A percentile compares a stretch with the other conserved stretches of the same genome.
Evolutionary conservation across 1,284 basidiomycete species (phyloP).

Genomic region (Cryptococcus maquisensis): DNA sequence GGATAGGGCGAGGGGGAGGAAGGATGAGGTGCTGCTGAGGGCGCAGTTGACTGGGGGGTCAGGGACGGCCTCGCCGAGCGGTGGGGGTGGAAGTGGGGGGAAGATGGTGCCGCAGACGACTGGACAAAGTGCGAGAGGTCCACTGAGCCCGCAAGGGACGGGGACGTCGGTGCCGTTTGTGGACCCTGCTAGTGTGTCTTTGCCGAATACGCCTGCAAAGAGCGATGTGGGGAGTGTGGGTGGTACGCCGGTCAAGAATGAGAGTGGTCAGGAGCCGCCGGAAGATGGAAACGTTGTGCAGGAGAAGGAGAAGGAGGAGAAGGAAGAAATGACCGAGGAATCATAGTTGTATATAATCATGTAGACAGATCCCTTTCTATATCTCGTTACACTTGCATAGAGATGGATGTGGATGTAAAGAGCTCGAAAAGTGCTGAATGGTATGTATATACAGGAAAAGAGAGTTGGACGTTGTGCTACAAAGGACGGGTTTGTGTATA

Average conservation of each 20-base stretch:
- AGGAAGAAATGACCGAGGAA: not conserved
- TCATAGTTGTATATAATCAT: not conserved
- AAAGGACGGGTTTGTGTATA: too few relatives aligned
- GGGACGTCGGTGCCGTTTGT: not conserved
- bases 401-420: too few relatives aligned
- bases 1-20: conserved; percentile 75
- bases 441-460: too few relatives aligned
- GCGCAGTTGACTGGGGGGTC: conserved; percentile 25
- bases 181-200: not conserved
- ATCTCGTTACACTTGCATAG: not conserved
- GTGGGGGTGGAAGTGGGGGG: not conserved
- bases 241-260: not conserved
- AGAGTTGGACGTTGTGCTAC: too few relatives aligned
- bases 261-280: not conserved
- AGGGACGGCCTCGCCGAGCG: not conserved
- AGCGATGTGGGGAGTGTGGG: not conserved
- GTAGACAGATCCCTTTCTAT: not conserved
- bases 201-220: not conserved
- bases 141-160: conserved; percentile 12
- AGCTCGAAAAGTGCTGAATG: too few relatives aligned
- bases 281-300: not conserved
- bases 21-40: conserved; percentile 69
- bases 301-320: not conserved
- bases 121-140: not conserved
- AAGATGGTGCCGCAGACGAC: conserved; percentile 8